Conservation (phyloP, 805 yeast species). For the Candida sphagnicola region DNA sequence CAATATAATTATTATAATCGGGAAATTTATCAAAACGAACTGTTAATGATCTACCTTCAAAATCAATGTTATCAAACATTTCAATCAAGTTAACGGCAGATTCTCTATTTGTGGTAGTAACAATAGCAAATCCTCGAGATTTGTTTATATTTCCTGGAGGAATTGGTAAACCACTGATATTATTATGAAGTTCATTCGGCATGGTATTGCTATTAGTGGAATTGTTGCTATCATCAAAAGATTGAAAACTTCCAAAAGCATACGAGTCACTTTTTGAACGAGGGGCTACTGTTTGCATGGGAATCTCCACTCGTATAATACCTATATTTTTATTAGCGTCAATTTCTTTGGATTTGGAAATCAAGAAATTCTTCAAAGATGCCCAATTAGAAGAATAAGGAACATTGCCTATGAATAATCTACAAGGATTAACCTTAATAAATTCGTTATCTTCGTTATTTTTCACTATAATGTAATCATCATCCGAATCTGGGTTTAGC, state of each 20-base stretch:
- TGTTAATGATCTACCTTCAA: constrained; percentile 57
- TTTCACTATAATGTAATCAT: constrained; percentile 13
- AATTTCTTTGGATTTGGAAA: constrained; percentile 17
- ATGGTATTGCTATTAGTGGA: background rate
- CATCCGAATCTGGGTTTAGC: constrained; percentile 1
- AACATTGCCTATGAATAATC: constrained; percentile 54
- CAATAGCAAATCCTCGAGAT: constrained; percentile 64
- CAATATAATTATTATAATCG: constrained; percentile 27
- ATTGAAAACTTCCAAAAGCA: background rate
- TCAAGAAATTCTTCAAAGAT: constrained; percentile 25
- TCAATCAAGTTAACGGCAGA: constrained; percentile 49
- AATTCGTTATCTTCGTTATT: constrained; percentile 18
- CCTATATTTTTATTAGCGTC: constrained; percentile 23
- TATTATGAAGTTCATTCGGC: background rate
- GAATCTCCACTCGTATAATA: constrained; percentile 37
- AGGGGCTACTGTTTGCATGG: constrained; percentile 23
- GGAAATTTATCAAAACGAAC: constrained; percentile 60
- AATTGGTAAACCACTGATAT: too few species aligned
- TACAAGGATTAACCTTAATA: constrained; percentile 36
- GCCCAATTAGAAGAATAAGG: constrained; percentile 45
- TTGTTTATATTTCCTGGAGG: background rate
- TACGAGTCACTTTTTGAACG: background rate
- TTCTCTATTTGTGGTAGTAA: constrained; percentile 42
- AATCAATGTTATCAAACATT: constrained; percentile 47
- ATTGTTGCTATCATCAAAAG: background rate